Evolutionary conservation across 352 stramenopile species (phyloP), one percentile per base, ranked within the genome.

Genomic region (Phytophthora syringae): DNA sequence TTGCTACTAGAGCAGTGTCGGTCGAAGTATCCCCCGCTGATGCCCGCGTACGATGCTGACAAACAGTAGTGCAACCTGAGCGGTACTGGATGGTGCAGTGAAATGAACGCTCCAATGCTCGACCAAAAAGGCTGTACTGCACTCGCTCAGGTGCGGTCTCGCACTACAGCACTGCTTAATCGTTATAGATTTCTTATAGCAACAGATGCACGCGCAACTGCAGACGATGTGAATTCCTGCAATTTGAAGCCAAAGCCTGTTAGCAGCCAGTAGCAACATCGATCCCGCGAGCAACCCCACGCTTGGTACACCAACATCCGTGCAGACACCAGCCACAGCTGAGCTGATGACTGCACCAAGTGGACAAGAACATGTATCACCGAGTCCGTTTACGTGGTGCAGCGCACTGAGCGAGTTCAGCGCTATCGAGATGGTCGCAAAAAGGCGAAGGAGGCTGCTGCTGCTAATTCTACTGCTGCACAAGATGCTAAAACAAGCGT

Each of bases 51-150:
- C 27, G 9, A 32, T 32, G 27, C 27, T 5, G 5, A 32, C 27
- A 32, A 32, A 32, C 27, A 9, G 27, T 32, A 10, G 27, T 32
- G 27, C 27, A 32, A 32, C 27, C 27, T 32, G 9, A 32, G 20
- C 43, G 28, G 16, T 40, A 43, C 27, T 30, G 45, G 56, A 1
- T 56, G 45, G 56, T 56, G 36, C 37, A 56, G 25, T 27, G 25
- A 40, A 18, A 43, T 24, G 13, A 50, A 56, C 15, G 7, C 18
- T 3, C 56, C 45, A 5, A 64, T 44, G 9, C 45, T 64, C 16
- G n/a, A 55, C 24, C 43, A 63, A n/a, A 32, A 55, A 37, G 39
- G 56, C 10, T 63, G 43, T 28, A 7, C n/a, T 21, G 25, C 30
- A 2, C 34, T 57, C 9, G 7, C 45, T 0, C 20, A 64, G 25